Percentiles rank a stretch among this genome's conserved stretches.
These are phyloP conservation scores for Globisporangium paroecandrum DNA, from an alignment of 352 stramenopile species.

Conservation along the genomic window DNA sequence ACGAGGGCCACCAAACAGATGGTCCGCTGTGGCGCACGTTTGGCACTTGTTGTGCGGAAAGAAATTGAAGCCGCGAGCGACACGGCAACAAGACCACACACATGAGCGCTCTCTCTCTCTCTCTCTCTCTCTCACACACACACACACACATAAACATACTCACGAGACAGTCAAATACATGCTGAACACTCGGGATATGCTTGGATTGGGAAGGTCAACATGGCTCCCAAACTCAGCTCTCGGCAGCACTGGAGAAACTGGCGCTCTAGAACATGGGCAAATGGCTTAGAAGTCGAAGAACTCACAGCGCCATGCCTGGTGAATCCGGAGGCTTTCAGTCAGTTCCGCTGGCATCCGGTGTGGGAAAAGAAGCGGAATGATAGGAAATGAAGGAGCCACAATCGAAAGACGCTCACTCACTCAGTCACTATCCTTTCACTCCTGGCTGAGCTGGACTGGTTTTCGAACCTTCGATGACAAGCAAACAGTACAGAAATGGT, in stretches of 20 bases:
- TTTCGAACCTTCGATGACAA: constrained; percentile 7
- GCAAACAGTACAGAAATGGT: not conserved
- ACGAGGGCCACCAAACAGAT: not conserved
- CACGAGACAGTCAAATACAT: not conserved
- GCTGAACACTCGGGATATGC: constrained; percentile 7
- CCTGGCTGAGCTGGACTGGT: not conserved
- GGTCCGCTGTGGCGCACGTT: not conserved
- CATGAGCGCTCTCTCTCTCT: not conserved
- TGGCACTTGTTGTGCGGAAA: not conserved
- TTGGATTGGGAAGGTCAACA: not conserved
- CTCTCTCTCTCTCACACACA: not conserved
- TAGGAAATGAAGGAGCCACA: constrained; percentile 9
- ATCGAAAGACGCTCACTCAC: constrained; percentile 3
- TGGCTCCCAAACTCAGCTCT: not conserved
- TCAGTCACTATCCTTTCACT: not conserved
- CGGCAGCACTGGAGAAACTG: not conserved
- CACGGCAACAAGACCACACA: not conserved
- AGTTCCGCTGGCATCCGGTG: not conserved
- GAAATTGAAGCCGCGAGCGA: constrained; percentile 4
- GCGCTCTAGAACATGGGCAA: not conserved
- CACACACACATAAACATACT: not conserved
- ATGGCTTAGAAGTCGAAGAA: not conserved
- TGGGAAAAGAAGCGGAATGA: not conserved
- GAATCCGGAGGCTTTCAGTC: not conserved
- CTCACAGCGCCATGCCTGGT: not conserved